Base-by-base conservation (phyloP, 1,284 basidiomycete genomes). In the Lentinula novae-zelandiae region DNA sequence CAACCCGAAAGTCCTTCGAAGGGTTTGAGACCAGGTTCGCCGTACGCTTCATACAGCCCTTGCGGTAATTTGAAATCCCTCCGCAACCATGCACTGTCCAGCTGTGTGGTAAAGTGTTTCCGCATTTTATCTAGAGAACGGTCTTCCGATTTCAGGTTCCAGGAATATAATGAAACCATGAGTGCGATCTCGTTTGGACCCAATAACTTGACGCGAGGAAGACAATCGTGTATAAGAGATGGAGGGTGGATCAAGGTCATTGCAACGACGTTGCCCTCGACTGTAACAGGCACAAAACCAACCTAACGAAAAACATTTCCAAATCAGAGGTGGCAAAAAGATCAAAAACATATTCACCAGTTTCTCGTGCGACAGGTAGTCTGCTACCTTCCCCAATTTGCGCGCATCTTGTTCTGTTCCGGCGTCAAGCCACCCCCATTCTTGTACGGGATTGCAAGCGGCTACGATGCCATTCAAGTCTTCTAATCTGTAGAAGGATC, bases 91-190 rank as follows among this genome's bases (percentile, higher is more conserved):
- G 20, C 17, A 5, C n/a, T 17, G 10, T 17, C 55, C 50, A 51
- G n/a, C 15, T 7, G 36, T 2, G 39, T 9, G 13, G n/a, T 12
- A 36, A 38, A 36, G 17, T 40, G 57, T 31, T 34, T 56, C 17
- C 9, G 33, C 7, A 31, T 31, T 36, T 39, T 48, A 8, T 63
- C 58, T 10, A 31, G 22, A 15, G 27, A 10, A 44, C 15, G 51
- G 5, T 58, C 51, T 17, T 53, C 51, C 44, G 40, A 17, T 15
- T 17, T 13, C 12, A 84, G 68, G 15, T 67, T 68, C 78, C 80
- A 85, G 17, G 81, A 79, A 22, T 83, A 64, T 6, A 86, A 72
- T 0, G 76, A 77, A 5, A 73, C 76, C n/a, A 83, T 65, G 17
- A 86, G 65, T 5, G n/a, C 17, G 22, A 9, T 17, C 3, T 48